phyloP scores from a whole-genome alignment of 2,329 filamentous ascomycete genomes.

The Didymella segeticola region DNA sequence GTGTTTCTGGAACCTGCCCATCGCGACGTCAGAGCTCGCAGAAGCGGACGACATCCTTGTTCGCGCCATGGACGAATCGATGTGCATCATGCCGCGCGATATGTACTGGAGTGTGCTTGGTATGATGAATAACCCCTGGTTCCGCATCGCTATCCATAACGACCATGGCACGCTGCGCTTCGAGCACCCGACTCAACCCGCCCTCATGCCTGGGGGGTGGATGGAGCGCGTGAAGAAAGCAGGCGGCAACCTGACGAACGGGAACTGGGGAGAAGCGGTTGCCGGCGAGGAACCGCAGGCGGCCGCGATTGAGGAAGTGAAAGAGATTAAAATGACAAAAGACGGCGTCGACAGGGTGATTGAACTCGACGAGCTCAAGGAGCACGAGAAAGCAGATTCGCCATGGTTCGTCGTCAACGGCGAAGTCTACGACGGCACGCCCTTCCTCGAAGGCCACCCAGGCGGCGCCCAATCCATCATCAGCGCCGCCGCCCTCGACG shows the following conservation, averaged over 20 bases:
- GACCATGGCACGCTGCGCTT: conserved; percentile 69
- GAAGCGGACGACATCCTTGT: conserved; percentile 77
- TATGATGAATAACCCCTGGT: conserved; percentile 99
- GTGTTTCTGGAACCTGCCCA: conserved; percentile 85
- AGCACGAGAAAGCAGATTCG: conserved; percentile 67
- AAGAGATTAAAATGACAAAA: conserved; percentile 80
- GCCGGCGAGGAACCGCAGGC: conserved; percentile 57
- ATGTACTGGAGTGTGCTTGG: conserved; percentile 96
- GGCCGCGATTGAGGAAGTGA: conserved; percentile 57
- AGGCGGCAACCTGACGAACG: conserved; percentile 80
- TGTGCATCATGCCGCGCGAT: conserved; percentile 85
- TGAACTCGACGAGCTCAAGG: conserved; percentile 72
- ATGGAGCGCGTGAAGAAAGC: conserved; percentile 89
- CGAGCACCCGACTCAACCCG: conserved; percentile 87
- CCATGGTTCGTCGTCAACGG: conserved; percentile 91
- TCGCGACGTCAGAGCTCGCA: conserved; percentile 68
- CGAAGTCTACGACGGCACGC: conserved; percentile 86
- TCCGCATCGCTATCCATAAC: conserved; percentile 76
- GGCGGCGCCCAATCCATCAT: conserved; percentile 86
- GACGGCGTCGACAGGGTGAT: conserved; percentile 69
- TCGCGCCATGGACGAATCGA: conserved; percentile 86
- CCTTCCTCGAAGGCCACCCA: conserved; percentile 81
- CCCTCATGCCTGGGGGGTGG: conserved; percentile 81
- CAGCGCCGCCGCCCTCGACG: conserved; percentile 80
- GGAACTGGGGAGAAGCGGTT: conserved; percentile 80